These are phyloP conservation scores for Penicillium longicatenatum DNA, from an alignment of 495 filamentous ascomycete genomes.

Conservation along the genomic window DNA sequence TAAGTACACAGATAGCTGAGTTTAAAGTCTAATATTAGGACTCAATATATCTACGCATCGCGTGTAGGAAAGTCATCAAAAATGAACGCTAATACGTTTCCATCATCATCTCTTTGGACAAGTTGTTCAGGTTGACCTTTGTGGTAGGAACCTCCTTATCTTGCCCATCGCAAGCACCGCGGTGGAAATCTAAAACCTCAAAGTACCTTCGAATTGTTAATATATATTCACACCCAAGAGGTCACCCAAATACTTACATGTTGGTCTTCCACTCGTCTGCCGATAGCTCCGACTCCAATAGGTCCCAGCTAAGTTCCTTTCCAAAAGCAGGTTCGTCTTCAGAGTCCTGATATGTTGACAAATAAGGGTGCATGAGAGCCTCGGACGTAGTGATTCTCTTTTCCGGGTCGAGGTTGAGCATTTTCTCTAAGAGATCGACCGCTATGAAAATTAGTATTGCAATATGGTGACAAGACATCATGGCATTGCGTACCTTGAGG, in stretches of 20 bases:
- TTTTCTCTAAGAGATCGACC: conserved; percentile 82
- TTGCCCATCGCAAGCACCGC: neutral
- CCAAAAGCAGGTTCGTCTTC: conserved; percentile 81
- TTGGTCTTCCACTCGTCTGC: conserved; percentile 13
- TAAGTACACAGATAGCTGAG: too few relatives aligned
- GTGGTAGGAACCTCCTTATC: neutral
- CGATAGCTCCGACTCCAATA: conserved; percentile 15
- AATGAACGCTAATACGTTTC: neutral
- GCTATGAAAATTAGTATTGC: conserved; percentile 46
- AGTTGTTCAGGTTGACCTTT: neutral
- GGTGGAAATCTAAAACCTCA: neutral
- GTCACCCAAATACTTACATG: conserved; percentile 6
- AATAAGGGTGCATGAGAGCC: conserved; percentile 80
- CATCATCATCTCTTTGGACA: neutral
- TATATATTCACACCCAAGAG: neutral
- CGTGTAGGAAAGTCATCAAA: too few relatives aligned
- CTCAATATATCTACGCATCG: too few relatives aligned
- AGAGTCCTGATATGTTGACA: conserved; percentile 87
- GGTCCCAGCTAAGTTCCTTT: conserved; percentile 13
- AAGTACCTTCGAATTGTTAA: neutral
- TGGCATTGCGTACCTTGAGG: conserved; percentile 13
- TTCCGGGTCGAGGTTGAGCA: conserved; percentile 90
- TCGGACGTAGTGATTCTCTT: conserved; percentile 77
- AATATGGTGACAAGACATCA: neutral
- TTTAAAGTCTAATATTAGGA: too few relatives aligned